Base-by-base conservation (phyloP, 306 rosid species). In the Glycine tomentella region DNA sequence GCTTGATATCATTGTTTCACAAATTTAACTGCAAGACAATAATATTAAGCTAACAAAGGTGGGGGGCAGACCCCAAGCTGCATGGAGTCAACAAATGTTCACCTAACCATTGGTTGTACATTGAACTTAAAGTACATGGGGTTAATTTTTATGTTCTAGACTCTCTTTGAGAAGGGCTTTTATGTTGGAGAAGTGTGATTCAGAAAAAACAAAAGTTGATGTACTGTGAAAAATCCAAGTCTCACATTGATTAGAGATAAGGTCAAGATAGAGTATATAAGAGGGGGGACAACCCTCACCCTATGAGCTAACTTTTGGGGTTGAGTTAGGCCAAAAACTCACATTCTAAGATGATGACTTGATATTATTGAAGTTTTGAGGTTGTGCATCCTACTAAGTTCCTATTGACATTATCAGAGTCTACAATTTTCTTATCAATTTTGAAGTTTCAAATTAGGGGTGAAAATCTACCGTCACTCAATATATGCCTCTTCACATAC, bases 371-470 rank as follows among this genome's bases (percentile, higher is more conserved):
- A 74, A 16, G 31, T 40, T 4, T 74, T 57, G 52, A 16, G 40
- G 44, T 25, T 16, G 67, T 74, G 78, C 67, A 55, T 74, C 52
- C 38, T 42, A 38, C 52, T 1, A 74, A 20, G 42, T 25, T 74
- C 69, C 36, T 45, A 13, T 31, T 25, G 53, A 45, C 17, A 6
- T 40, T 20, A 56, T 44, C 55, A 16, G 45, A 55, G 13, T 57
- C 56, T 20, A 2, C 12, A 38, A 13, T 13, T 59, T 59, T 62
- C 58, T 75, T 59, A 59, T 57, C 49, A 20, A 13, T 59, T 31
- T 44, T 57, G 68, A 42, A 74, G 69, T 40, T 8, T 15, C 9
- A 67, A 74, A 9, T 57, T 6, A 11, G 79, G 57, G 40, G 34
- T 8, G 14, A 70, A 49, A 14, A n/a, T 31, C 75, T 11, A 12